phyloP scores from a whole-genome alignment of 2,329 filamentous ascomycete genomes.

The Stagonosporopsis chrysanthemi region DNA sequence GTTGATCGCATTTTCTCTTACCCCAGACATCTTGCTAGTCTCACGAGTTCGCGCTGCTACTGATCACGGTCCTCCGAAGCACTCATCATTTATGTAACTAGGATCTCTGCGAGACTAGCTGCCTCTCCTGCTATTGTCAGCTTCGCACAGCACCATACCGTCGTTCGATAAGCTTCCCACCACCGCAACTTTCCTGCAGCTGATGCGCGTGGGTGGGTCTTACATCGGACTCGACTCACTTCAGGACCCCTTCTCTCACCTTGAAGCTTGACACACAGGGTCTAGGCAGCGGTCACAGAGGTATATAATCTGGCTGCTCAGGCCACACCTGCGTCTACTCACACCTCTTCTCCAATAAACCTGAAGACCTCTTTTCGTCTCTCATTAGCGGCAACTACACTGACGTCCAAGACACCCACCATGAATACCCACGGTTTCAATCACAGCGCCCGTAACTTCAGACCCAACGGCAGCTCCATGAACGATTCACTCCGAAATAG shows the following conservation, averaged over 20 bases:
- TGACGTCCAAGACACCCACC: not conserved
- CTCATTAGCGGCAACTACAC: not conserved
- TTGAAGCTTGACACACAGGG: not conserved
- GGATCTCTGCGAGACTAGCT: too few relatives aligned
- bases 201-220: too few relatives aligned
- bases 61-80: too few relatives aligned
- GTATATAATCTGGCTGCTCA: not conserved
- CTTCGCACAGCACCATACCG: too few relatives aligned
- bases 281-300: constrained; percentile 1
- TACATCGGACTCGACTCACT: not conserved
- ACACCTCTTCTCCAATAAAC: not conserved
- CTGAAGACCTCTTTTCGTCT: not conserved
- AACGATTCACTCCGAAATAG: constrained; percentile 3
- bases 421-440: constrained; percentile 18
- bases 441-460: constrained; percentile 22
- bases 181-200: too few relatives aligned
- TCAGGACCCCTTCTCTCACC: not conserved
- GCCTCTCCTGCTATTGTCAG: too few relatives aligned
- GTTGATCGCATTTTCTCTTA: too few relatives aligned
- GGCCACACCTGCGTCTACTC: not conserved
- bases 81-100: too few relatives aligned
- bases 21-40: too few relatives aligned
- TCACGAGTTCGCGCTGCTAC: too few relatives aligned
- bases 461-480: not conserved
- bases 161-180: too few relatives aligned